phyloP scores from a whole-genome alignment of 169 alveolate species.

The Neospora caninum region DNA sequence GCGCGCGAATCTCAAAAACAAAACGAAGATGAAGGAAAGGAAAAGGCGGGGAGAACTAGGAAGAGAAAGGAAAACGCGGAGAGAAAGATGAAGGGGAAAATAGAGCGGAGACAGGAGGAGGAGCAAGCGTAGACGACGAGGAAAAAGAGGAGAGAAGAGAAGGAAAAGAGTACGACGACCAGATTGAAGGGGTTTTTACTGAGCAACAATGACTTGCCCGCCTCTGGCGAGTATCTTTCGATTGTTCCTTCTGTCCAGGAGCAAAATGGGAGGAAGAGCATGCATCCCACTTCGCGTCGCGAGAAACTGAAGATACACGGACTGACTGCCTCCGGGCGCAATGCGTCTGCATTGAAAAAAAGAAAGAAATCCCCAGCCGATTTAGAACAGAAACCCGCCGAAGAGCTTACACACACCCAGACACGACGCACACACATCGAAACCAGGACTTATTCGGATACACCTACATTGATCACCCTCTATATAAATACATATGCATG shows the following conservation, averaged over 20 bases:
- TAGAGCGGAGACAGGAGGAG: neutral
- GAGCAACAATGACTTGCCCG: slow-evolving; percentile 47
- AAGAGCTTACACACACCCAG: neutral
- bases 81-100: neutral
- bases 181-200: neutral
- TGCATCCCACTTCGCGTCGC: slow-evolving; percentile 61
- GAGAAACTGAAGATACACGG: slow-evolving; percentile 53
- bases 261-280: slow-evolving; percentile 47
- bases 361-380: neutral
- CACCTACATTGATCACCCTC: neutral
- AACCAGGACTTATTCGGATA: neutral
- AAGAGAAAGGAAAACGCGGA: neutral
- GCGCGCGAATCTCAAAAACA: too few species aligned
- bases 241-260: slow-evolving; percentile 38
- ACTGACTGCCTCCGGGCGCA: slow-evolving; percentile 54
- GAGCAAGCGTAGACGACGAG: too few species aligned
- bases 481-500: neutral
- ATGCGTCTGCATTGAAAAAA: slow-evolving; percentile 13
- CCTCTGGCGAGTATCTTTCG: slow-evolving; percentile 47
- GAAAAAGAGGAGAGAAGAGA: too few species aligned
- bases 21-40: too few species aligned
- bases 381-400: neutral
- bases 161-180: neutral
- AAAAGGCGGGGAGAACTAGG: too few species aligned
- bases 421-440: neutral